Percentiles rank a stretch among this genome's conserved stretches.
Evolutionary conservation across 805 yeast species (phyloP).

Genomic region (Wickerhamomyces canadensis): DNA sequence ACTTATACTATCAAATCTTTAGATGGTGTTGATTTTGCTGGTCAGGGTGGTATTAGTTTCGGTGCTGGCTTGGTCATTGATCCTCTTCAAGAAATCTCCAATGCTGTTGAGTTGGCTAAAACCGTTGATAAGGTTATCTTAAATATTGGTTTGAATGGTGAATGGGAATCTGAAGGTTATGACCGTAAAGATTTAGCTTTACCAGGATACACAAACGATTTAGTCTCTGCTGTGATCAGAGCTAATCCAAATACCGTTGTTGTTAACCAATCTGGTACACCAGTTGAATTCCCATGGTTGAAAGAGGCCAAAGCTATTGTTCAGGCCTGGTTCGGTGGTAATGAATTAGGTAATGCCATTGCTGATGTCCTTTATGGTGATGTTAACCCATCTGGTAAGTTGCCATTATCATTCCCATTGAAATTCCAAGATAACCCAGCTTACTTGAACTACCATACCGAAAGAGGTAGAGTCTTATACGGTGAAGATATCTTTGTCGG

Average conservation of each 20-base stretch:
- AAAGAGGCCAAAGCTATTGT: conserved; percentile 37
- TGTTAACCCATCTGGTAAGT: conserved; percentile 54
- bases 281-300: conserved; percentile 55
- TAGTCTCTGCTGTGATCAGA: conserved; percentile 39
- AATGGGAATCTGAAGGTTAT: conserved; percentile 58
- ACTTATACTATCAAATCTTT: conserved; percentile 33
- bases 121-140: conserved; percentile 48
- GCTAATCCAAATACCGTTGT: conserved; percentile 49
- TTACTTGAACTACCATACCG: conserved; percentile 43
- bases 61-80: conserved; percentile 28
- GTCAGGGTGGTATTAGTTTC: conserved; percentile 18
- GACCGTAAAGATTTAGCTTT: conserved; percentile 48
- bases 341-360: conserved; percentile 52
- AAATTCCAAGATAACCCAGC: conserved; percentile 51
- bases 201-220: conserved; percentile 44
- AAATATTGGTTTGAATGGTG: conserved; percentile 46
- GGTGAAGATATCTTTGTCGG: conserved; percentile 68
- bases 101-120: conserved; percentile 46
- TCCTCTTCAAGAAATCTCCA: conserved; percentile 27
- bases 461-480: conserved; percentile 48
- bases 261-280: conserved; percentile 59
- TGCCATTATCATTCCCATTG: conserved; percentile 50
- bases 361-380: conserved; percentile 61
- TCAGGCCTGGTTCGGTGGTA: conserved; percentile 58
- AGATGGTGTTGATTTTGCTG: no score